Base-by-base conservation (phyloP, 164 flowering plant genomes). In the Tetrastigma voinierianum region DNA sequence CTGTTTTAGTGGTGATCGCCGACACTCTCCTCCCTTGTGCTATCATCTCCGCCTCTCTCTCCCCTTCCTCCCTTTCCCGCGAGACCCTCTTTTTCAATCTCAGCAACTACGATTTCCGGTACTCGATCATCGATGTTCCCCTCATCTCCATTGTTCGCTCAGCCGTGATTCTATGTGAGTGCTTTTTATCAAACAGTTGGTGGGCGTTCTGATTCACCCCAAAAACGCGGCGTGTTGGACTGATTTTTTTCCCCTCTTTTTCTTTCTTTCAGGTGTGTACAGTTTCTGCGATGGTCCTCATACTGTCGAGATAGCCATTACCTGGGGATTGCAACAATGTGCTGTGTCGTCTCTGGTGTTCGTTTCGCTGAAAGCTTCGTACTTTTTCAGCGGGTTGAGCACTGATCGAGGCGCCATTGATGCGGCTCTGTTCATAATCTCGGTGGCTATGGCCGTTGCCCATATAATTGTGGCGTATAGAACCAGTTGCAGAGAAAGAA, bases 221-320 rank as follows among this genome's bases (percentile, higher is more conserved):
- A n/a, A 54, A 32, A 32, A 32, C 40, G 40, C 40, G 0, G 58
- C 51, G 16, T 2, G 9, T 64, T n/a, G 18, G 11, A 45, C 17
- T 24, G 32, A 51, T 14, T 45, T 55, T 51, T 54, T 16, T 19
- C 16, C 8, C 12, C 2, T 10, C 25, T 15, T 51, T n/a, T 44
- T 14, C 2, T 3, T 65, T 62, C 16, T 51, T 75, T 59, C 64
- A 94, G 98, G 91, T 72, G 91, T 89, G 23, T 94, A 90, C 62
- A 79, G 92, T 51, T 76, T 92, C 1, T 94, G 98, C 60, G 96
- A 94, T 68, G 96, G 97, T 5, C 97, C 91, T 1, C 75, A 80
- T 66, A n/a, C 72, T 84, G 2, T 88, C 96, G 3, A 74, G 86
- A 24, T 95, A 97, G 51, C 96, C 97, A 0, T 91, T 91, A 94